phyloP scores from a whole-genome alignment of 345 rosid genomes.

The rapeseed (Brassica napus) region DNA sequence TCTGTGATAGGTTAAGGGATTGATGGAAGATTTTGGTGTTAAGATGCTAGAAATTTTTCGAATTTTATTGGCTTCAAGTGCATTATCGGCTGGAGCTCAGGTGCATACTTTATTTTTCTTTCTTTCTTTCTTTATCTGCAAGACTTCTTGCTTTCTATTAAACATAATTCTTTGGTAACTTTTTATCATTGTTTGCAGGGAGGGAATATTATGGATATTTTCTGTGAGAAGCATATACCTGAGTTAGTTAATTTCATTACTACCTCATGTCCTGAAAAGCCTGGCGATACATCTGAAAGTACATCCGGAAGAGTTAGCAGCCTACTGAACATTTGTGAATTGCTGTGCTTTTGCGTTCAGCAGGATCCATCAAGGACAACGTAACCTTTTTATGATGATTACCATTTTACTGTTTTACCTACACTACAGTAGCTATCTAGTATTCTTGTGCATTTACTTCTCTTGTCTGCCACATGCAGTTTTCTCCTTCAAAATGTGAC shows the following conservation, averaged over 20 bases:
- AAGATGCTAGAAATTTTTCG: conserved; percentile 79
- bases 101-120: conserved; percentile 36
- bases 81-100: conserved; percentile 63
- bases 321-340: conserved; percentile 77
- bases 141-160: background rate
- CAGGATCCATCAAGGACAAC: conserved; percentile 79
- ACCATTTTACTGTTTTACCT: conserved; percentile 3
- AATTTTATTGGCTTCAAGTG: conserved; percentile 65
- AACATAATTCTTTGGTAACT: background rate
- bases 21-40: conserved; percentile 83
- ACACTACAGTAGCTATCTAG: conserved; percentile 20
- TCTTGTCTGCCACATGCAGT: conserved; percentile 60
- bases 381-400: conserved; percentile 46
- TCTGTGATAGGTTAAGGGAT: conserved; percentile 71
- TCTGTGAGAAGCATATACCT: conserved; percentile 82
- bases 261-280: conserved; percentile 60
- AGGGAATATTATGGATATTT: conserved; percentile 63
- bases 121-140: background rate
- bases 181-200: conserved; percentile 52
- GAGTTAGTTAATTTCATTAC: conserved; percentile 78
- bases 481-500: conserved; percentile 67
- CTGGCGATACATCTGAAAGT: conserved; percentile 46
- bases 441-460: conserved; percentile 20
- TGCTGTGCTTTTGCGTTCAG: conserved; percentile 75
- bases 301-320: conserved; percentile 48